Evolutionary conservation across 1,284 basidiomycete species (phyloP).

Genomic region (Acaromyces ingoldii): DNA sequence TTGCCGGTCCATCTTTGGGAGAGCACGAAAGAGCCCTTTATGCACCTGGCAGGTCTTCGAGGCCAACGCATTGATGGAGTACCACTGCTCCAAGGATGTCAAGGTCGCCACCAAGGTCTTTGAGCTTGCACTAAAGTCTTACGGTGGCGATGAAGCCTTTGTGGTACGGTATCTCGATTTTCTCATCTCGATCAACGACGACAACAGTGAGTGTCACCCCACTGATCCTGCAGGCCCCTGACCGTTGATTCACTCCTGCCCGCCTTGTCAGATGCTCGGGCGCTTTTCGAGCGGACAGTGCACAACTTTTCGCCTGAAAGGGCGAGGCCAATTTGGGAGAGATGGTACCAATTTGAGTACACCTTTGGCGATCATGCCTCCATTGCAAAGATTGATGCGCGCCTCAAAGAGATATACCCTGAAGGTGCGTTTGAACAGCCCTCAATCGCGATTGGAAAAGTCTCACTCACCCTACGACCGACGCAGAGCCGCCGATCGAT

Average conservation of each 20-base stretch:
- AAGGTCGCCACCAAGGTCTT: slow-evolving; percentile 85
- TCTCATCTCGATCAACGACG: slow-evolving; percentile 89
- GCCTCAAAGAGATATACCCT: slow-evolving; percentile 81
- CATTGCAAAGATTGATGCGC: slow-evolving; percentile 78
- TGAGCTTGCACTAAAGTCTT: slow-evolving; percentile 83
- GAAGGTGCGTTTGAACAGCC: slow-evolving; percentile 57
- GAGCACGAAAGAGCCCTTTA: slow-evolving; percentile 77
- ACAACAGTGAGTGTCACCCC: slow-evolving; percentile 66
- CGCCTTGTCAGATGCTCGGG: slow-evolving; percentile 71
- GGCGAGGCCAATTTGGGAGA: slow-evolving; percentile 84
- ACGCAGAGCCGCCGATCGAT: slow-evolving; percentile 76
- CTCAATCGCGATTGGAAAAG: not conserved
- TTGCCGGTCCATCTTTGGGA: slow-evolving; percentile 72
- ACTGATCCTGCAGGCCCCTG: too few relatives aligned
- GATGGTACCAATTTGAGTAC: slow-evolving; percentile 93
- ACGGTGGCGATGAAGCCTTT: slow-evolving; percentile 69
- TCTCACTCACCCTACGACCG: not conserved
- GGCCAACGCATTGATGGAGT: slow-evolving; percentile 83
- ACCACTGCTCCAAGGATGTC: slow-evolving; percentile 83
- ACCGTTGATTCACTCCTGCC: not conserved
- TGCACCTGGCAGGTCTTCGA: slow-evolving; percentile 91
- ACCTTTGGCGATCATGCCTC: slow-evolving; percentile 88
- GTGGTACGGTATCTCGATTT: slow-evolving; percentile 86
- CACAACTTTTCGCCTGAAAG: slow-evolving; percentile 71
- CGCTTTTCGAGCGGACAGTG: slow-evolving; percentile 85